phyloP scores from a whole-genome alignment of 2,329 filamentous ascomycete species.

The Penicillium sp. region DNA sequence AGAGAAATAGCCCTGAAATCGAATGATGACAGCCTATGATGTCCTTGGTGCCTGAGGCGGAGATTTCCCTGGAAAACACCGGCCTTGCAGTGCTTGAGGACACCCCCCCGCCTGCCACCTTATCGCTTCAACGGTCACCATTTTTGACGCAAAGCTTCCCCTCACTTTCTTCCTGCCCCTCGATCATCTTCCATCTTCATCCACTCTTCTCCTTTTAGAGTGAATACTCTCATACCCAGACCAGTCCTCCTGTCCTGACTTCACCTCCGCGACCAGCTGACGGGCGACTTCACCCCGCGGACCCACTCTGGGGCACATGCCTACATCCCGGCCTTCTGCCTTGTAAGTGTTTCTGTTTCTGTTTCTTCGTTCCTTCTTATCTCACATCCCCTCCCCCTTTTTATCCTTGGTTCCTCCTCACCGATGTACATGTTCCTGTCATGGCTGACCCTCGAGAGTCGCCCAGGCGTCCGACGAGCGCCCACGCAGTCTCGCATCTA shows the following conservation, averaged over 20 bases:
- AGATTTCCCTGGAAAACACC: neutral
- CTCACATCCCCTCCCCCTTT: slow-evolving; percentile 8
- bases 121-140: neutral
- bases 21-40: too few relatives aligned
- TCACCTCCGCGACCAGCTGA: slow-evolving; percentile 12
- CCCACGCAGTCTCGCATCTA: slow-evolving; percentile 35
- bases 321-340: slow-evolving; percentile 15
- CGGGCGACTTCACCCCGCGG: slow-evolving; percentile 22
- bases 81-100: neutral
- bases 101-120: neutral
- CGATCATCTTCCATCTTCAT: neutral
- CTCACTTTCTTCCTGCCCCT: neutral
- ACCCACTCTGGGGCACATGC: slow-evolving; percentile 26
- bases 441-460: slow-evolving; percentile 46
- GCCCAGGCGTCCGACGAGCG: slow-evolving; percentile 31
- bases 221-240: neutral
- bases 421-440: slow-evolving; percentile 14
- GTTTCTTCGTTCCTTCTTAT: slow-evolving; percentile 1
- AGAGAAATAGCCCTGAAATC: too few relatives aligned
- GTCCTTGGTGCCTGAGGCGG: too few relatives aligned
- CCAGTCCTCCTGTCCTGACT: neutral
- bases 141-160: neutral
- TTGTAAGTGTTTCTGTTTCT: slow-evolving; percentile 13
- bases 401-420: slow-evolving; percentile 6
- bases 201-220: too few relatives aligned